A percentile compares a stretch with the other conserved stretches of the same genome.
Evolutionary conservation across 2,329 filamentous ascomycete species (phyloP).

Genomic region (Xylariaceae sp.): DNA sequence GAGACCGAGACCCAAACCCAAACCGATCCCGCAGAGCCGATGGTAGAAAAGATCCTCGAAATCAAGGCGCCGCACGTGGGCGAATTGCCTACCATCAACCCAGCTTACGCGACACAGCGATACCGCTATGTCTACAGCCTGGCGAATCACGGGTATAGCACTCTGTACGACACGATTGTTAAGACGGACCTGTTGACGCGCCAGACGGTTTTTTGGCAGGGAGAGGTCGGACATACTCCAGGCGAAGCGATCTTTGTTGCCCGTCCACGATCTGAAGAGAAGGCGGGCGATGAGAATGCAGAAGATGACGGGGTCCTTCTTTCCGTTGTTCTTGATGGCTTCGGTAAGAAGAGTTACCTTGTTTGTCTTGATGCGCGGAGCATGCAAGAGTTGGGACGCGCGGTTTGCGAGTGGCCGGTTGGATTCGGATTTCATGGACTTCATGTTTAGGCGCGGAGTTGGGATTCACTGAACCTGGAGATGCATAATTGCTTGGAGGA

Average conservation of each 20-base stretch:
- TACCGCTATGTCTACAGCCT: conserved; percentile 59
- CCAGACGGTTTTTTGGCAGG: conserved; percentile 51
- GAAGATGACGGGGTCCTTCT: conserved; percentile 40
- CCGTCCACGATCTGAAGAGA: conserved; percentile 35
- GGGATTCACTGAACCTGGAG: no score
- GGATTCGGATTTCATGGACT: conserved; percentile 61
- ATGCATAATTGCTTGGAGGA: no score
- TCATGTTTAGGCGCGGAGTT: conserved; percentile 30
- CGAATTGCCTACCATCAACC: conserved; percentile 64
- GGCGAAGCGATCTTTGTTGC: conserved; percentile 65
- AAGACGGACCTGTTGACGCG: conserved; percentile 59
- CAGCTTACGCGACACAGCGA: conserved; percentile 42
- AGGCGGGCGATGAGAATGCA: neutral
- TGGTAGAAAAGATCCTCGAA: conserved; percentile 32
- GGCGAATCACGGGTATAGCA: conserved; percentile 51
- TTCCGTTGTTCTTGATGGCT: conserved; percentile 58
- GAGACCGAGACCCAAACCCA: no score
- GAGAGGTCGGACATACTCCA: conserved; percentile 54
- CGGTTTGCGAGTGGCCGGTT: conserved; percentile 55
- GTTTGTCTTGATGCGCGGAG: conserved; percentile 58
- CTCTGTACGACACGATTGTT: conserved; percentile 55
- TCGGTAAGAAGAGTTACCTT: conserved; percentile 55
- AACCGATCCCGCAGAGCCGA: no score
- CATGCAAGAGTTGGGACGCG: conserved; percentile 59
- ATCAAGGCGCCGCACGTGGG: conserved; percentile 50